Conservation (phyloP, 1,284 basidiomycete genomes). For the Cystobasidium pallidum region DNA sequence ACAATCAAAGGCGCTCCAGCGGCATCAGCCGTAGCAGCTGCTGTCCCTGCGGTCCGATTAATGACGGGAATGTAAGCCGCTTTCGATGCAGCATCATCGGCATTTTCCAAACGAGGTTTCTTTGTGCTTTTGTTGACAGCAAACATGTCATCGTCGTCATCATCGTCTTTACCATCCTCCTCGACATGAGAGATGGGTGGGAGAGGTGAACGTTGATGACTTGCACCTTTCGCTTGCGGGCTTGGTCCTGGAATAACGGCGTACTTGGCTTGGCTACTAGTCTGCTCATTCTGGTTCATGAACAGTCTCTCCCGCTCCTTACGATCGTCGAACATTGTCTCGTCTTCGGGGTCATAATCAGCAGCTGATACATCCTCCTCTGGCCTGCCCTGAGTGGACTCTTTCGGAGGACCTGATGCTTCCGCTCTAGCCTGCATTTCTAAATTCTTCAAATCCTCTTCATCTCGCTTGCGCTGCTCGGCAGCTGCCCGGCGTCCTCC, state of each 20-base stretch:
- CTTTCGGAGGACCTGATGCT: background rate
- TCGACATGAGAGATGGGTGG: conserved; percentile 57
- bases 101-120: conserved; percentile 61
- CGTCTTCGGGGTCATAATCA: conserved; percentile 39
- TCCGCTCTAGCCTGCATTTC: conserved; percentile 4
- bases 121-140: conserved; percentile 64
- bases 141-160: conserved; percentile 82
- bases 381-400: background rate
- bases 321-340: conserved; percentile 34
- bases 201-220: background rate
- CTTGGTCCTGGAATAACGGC: background rate
- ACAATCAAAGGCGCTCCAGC: conserved; percentile 53
- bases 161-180: conserved; percentile 66
- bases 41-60: conserved; percentile 40
- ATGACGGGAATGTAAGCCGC: conserved; percentile 47
- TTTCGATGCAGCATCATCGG: conserved; percentile 20
- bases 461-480: conserved; percentile 14
- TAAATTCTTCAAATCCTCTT: conserved; percentile 27
- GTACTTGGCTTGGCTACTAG: conserved; percentile 7
- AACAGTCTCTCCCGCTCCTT: conserved; percentile 37
- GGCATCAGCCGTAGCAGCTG: conserved; percentile 8
- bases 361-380: conserved; percentile 35
- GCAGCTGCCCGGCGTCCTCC: conserved; percentile 11
- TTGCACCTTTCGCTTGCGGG: background rate
- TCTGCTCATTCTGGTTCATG: conserved; percentile 34